Percentiles rank a stretch among this genome's conserved stretches.
Evolutionary conservation across 164 flowering plant species (phyloP).

Genomic region (Warburgia ugandensis): DNA sequence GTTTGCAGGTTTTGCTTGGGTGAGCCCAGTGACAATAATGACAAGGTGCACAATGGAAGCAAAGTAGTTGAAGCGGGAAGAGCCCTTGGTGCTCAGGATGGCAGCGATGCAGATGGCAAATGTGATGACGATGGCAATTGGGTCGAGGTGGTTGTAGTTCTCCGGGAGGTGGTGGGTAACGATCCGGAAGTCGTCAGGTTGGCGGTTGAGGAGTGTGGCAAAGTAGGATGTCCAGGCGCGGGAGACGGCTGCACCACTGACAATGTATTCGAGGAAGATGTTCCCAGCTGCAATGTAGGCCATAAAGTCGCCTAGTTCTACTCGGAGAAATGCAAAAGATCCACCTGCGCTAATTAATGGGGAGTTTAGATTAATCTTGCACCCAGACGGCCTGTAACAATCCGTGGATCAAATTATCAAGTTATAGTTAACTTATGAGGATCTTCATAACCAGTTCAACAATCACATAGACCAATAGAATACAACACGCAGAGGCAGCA

Average conservation of each 20-base stretch:
- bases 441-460: too few relatives aligned
- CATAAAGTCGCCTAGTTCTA: conserved; percentile 56
- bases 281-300: conserved; percentile 69
- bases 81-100: conserved; percentile 44
- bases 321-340: conserved; percentile 54
- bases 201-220: conserved; percentile 47
- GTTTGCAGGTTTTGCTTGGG: conserved; percentile 36
- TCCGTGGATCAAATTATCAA: too few relatives aligned
- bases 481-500: too few relatives aligned
- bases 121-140: conserved; percentile 39
- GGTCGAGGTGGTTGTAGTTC: conserved; percentile 44
- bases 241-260: conserved; percentile 49
- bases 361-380: too few relatives aligned
- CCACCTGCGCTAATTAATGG: conserved; percentile 54
- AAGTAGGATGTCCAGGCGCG: conserved; percentile 71
- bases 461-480: too few relatives aligned
- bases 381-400: too few relatives aligned
- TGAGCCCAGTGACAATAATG: conserved; percentile 42
- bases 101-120: conserved; percentile 31
- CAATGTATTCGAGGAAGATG: conserved; percentile 50
- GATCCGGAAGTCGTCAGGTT: too few relatives aligned
- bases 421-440: too few relatives aligned
- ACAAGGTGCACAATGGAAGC: conserved; percentile 46
- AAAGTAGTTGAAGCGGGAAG: conserved; percentile 46
- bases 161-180: conserved; percentile 16